Conservation (phyloP, 2,329 filamentous ascomycete genomes). For the Pochonia chlamydosporia region DNA sequence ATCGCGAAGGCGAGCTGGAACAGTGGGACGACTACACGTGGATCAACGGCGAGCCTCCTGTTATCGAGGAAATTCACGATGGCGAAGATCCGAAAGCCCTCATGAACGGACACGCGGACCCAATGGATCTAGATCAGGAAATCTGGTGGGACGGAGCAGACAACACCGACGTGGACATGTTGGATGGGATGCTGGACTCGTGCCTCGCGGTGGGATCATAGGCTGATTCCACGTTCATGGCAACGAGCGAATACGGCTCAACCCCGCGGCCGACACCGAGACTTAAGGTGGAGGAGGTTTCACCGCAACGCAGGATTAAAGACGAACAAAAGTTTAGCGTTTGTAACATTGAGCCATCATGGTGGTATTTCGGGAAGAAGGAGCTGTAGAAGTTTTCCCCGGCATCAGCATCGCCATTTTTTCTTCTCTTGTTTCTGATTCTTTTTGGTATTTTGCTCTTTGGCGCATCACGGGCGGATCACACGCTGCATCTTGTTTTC, state of each 20-base stretch:
- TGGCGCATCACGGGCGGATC: too few species aligned
- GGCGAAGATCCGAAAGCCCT: conserved; percentile 22
- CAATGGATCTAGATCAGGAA: conserved; percentile 56
- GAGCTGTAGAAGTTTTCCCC: not conserved
- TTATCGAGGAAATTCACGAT: conserved; percentile 21
- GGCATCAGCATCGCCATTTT: conserved; percentile 6
- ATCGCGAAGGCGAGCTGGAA: conserved; percentile 71
- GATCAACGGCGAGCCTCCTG: conserved; percentile 32
- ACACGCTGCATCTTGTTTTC: too few species aligned
- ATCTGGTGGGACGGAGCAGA: conserved; percentile 59
- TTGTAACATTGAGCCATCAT: not conserved
- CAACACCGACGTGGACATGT: conserved; percentile 40
- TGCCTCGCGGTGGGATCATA: conserved; percentile 42
- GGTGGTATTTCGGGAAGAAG: not conserved
- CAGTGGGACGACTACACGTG: conserved; percentile 56
- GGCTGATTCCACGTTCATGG: not conserved
- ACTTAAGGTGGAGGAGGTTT: not conserved
- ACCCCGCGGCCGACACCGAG: not conserved
- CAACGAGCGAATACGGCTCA: not conserved
- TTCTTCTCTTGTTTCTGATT: not conserved
- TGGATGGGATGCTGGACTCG: conserved; percentile 53
- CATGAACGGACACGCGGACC: conserved; percentile 45
- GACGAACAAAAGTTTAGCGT: not conserved
- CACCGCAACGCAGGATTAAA: not conserved
- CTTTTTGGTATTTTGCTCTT: conserved; percentile 1